Evolutionary conservation across 2,329 filamentous ascomycete species (phyloP).

Genomic region (Ceratocystis diversiconidia): DNA sequence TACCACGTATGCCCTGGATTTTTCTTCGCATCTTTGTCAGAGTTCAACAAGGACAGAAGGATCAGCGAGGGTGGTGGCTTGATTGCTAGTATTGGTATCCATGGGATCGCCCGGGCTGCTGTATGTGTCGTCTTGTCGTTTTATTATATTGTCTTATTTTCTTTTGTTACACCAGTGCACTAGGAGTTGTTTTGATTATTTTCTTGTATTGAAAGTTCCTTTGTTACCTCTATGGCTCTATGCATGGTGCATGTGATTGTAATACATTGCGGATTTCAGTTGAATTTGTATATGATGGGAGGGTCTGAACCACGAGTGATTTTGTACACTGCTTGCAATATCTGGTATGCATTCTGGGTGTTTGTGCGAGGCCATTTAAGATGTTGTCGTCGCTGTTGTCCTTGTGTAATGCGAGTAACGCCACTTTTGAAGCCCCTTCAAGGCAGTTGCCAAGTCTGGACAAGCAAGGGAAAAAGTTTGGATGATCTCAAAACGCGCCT

Average conservation of each 20-base stretch:
- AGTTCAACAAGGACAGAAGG: not conserved
- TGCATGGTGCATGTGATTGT: not conserved
- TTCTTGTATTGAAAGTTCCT: slow-evolving; percentile 1
- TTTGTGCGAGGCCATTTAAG: no score
- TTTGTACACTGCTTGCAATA: not conserved
- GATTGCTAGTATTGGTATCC: not conserved
- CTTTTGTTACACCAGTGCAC: not conserved
- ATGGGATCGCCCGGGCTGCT: not conserved
- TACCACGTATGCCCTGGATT: not conserved
- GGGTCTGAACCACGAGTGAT: no score
- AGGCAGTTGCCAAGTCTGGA: not conserved
- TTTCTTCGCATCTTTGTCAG: not conserved
- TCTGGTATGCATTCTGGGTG: no score
- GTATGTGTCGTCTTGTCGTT: not conserved
- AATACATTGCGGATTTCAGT: not conserved
- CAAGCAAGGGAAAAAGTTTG: not conserved
- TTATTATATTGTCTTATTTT: slow-evolving; percentile 8
- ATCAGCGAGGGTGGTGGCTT: not conserved
- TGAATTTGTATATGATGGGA: not conserved
- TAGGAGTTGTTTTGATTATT: not conserved
- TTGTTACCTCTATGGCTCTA: not conserved
- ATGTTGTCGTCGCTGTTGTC: no score
- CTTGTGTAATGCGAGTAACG: slow-evolving; percentile 1
- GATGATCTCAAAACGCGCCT: not conserved
- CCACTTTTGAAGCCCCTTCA: not conserved